Evolutionary conservation across 169 alveolate species (phyloP), one percentile per base, ranked within the genome.

Genomic region (Perkinsus chesapeaki): DNA sequence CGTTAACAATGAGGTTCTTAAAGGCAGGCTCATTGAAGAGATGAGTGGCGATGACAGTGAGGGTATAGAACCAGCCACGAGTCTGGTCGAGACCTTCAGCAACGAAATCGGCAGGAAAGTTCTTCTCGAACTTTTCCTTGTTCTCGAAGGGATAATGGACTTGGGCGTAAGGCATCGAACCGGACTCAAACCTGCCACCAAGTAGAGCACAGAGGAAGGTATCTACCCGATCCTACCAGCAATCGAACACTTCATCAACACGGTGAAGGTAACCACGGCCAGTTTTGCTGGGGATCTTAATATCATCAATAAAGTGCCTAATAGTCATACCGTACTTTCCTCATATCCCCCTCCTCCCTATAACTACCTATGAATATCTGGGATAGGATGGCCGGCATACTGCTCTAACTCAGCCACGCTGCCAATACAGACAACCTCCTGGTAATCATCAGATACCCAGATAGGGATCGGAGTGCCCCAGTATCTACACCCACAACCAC

Each of bases 391-490:
- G 34, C 95, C 96, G 27, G 96, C 93, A 48, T 92, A 73, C 92
- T 91, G 39, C 95, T 95, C 96, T 39, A 95, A 95, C 94, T 95
- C 96, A 16, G 93, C 95, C n/a, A 93, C 95, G 39, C 95, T 93
- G 27, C 95, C 99, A 92, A 99, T 97, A 95, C 99, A 99, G 7
- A 98, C 98, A 0, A 98, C 96, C 95, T 98, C 98, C 90, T 98
- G 97, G 96, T 95, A 96, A 93, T 98, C 99, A 48, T 98, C 99
- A 91, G 98, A 97, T 37, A 96, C 98, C 99, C 99, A 99, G 43
- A 99, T 95, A 0, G 99, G 99, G 91, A 99, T 98, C 0, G 99
- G 99, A 91, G 99, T 99, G 23, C 99, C 99, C 99, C 99, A 99
- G 94, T 97, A 98, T 91, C 99, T 96, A 82, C 36, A 3, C 27